A percentile compares a stretch with the other conserved stretches of the same genome.
Conservation (phyloP, 2,329 filamentous ascomycete species). For the Cladosporium sp. region DNA sequence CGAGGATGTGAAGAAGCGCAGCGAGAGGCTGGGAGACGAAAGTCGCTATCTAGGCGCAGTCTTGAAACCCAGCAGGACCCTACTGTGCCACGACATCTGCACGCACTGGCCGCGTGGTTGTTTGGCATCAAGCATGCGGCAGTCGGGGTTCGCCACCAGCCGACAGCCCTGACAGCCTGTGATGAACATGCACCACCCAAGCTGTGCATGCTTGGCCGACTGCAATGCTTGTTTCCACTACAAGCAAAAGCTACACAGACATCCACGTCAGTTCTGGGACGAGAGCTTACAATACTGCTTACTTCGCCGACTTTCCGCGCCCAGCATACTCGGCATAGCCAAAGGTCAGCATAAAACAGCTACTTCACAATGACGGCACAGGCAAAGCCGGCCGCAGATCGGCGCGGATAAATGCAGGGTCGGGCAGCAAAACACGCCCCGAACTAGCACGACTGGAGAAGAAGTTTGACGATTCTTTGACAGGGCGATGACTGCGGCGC, state of each 20-base stretch:
- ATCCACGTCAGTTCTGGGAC: no score
- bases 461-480: conserved; percentile 8
- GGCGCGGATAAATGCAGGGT: conserved; percentile 2
- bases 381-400: neutral
- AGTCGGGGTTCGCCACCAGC: no score
- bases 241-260: no score
- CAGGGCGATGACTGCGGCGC: neutral
- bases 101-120: neutral
- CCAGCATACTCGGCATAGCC: neutral
- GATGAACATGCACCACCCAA: no score
- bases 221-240: no score
- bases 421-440: neutral
- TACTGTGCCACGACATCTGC: neutral
- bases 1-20: neutral
- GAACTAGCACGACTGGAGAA: neutral
- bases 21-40: conserved; percentile 6
- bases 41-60: neutral
- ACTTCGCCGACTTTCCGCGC: neutral
- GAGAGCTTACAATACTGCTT: neutral
- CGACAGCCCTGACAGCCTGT: no score
- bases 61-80: conserved; percentile 1
- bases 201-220: no score
- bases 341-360: neutral
- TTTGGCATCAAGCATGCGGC: no score
- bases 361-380: conserved; percentile 1